Percentiles rank a stretch among this genome's conserved stretches.
These are phyloP conservation scores for Camptophora hylomeconis DNA, from an alignment of 2,329 filamentous ascomycete genomes.

Conservation along the genomic window DNA sequence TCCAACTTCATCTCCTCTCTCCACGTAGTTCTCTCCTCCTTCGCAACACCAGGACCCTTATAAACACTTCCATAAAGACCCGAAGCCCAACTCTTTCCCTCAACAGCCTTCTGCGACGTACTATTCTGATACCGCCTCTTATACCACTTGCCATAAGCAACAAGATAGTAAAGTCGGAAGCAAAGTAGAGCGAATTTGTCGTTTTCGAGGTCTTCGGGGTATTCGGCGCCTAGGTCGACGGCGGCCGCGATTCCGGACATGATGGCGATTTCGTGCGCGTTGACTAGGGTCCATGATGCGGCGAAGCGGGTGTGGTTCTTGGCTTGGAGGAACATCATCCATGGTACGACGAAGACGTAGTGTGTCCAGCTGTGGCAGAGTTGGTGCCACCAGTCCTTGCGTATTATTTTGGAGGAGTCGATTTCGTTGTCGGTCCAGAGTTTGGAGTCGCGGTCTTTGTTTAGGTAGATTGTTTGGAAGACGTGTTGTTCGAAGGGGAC, in stretches of 20 bases:
- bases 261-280: slow-evolving; percentile 54
- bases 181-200: slow-evolving; percentile 48
- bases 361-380: slow-evolving; percentile 49
- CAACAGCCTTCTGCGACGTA: slow-evolving; percentile 23
- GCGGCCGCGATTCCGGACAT: slow-evolving; percentile 60
- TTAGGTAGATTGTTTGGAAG: slow-evolving; percentile 54
- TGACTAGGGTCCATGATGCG: slow-evolving; percentile 54
- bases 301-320: slow-evolving; percentile 50
- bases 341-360: slow-evolving; percentile 51
- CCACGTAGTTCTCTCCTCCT: slow-evolving; percentile 42
- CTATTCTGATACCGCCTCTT: slow-evolving; percentile 5
- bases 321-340: slow-evolving; percentile 60
- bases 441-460: slow-evolving; percentile 39
- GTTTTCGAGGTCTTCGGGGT: slow-evolving; percentile 48
- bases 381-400: slow-evolving; percentile 51
- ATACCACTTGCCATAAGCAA: slow-evolving; percentile 51
- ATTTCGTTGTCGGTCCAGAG: slow-evolving; percentile 47
- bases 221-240: slow-evolving; percentile 53
- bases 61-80: slow-evolving; percentile 49
- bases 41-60: slow-evolving; percentile 42
- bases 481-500: slow-evolving; percentile 47
- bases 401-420: slow-evolving; percentile 42
- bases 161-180: slow-evolving; percentile 49
- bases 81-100: slow-evolving; percentile 41
- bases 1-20: slow-evolving; percentile 27